phyloP scores from a whole-genome alignment of 1,139 yeast species.

The Hemisphaericaspora subhashii region DNA sequence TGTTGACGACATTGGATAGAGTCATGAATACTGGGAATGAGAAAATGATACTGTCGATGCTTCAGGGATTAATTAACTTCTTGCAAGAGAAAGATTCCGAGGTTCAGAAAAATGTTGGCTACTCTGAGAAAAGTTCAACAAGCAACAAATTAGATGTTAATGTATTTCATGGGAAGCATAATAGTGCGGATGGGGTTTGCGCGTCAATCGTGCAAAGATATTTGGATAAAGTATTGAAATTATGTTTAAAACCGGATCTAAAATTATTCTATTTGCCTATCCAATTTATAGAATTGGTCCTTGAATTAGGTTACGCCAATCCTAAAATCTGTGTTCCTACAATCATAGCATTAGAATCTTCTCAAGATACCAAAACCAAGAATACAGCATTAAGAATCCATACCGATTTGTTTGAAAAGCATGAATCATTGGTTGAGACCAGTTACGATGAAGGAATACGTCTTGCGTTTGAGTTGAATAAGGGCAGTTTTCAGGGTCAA shows the following conservation, averaged over 20 bases:
- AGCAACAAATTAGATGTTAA: conserved; percentile 41
- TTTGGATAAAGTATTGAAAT: conserved; percentile 43
- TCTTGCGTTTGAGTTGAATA: conserved; percentile 49
- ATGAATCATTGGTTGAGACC: conserved; percentile 69
- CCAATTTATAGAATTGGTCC: conserved; percentile 53
- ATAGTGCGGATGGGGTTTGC: conserved; percentile 67
- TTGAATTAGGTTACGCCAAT: conserved; percentile 68
- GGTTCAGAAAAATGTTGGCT: conserved; percentile 32
- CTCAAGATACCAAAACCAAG: conserved; percentile 44
- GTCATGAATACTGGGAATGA: conserved; percentile 41
- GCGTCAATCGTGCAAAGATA: conserved; percentile 70
- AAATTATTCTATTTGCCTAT: conserved; percentile 49
- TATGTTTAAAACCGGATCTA: conserved; percentile 50
- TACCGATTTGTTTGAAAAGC: conserved; percentile 55
- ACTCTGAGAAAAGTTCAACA: conserved; percentile 29
- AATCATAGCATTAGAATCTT: conserved; percentile 66
- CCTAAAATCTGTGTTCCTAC: conserved; percentile 72
- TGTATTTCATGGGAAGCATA: conserved; percentile 53
- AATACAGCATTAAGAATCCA: conserved; percentile 55
- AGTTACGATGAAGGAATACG: conserved; percentile 66
- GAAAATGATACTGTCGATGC: conserved; percentile 40
- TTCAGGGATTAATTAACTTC: conserved; percentile 57
- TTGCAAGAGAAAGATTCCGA: conserved; percentile 48
- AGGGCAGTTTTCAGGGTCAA: conserved; percentile 9
- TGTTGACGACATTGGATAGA: conserved; percentile 53